phyloP scores from a whole-genome alignment of 2,329 filamentous ascomycete species.

The Verticillium dahliae region DNA sequence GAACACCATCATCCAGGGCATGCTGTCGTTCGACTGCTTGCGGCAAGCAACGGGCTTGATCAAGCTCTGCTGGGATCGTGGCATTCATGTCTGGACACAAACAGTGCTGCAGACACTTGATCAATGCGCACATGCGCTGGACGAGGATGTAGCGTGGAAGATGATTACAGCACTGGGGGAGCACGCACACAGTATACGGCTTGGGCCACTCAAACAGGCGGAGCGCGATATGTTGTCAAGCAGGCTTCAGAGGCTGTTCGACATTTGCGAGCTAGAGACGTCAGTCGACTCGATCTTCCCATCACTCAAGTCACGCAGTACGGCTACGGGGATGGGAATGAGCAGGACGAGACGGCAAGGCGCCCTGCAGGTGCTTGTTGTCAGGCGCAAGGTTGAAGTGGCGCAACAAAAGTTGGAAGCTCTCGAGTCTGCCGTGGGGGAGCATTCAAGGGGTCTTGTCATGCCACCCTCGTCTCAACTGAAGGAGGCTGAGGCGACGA shows the following conservation, averaged over 20 bases:
- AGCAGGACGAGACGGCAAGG: background rate
- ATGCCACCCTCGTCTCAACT: background rate
- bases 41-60: conserved; percentile 37
- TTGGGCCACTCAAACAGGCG: background rate
- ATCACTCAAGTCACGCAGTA: conserved; percentile 13
- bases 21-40: conserved; percentile 40
- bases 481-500: background rate
- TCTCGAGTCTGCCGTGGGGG: background rate
- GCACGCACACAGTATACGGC: background rate
- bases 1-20: conserved; percentile 38
- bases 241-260: conserved; percentile 25
- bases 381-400: conserved; percentile 3
- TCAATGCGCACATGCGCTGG: conserved; percentile 31
- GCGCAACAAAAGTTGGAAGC: background rate
- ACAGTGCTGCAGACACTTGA: conserved; percentile 32
- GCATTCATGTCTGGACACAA: conserved; percentile 22
- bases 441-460: background rate
- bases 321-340: background rate
- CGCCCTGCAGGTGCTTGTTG: conserved; percentile 1
- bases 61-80: conserved; percentile 27
- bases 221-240: conserved; percentile 6
- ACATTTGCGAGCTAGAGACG: conserved; percentile 21
- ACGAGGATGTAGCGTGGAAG: conserved; percentile 13
- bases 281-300: conserved; percentile 3
- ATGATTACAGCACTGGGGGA: background rate